Conservation (phyloP, 352 stramenopile genomes). For the Phytophthora melonis region DNA sequence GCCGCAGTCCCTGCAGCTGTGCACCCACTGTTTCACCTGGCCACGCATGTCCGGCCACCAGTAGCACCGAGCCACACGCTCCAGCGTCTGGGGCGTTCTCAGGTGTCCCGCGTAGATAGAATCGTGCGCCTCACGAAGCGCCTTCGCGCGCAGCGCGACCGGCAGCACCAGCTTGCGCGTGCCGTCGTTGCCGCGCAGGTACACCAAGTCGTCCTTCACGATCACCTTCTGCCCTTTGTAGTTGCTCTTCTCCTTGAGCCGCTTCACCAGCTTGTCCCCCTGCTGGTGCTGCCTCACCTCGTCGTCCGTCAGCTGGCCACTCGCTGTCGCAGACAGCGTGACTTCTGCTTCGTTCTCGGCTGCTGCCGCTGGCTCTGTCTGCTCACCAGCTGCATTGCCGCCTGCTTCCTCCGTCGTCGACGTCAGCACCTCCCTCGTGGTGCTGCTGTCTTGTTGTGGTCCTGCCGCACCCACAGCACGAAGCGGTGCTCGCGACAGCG, state of each 20-base stretch:
- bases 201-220: background rate
- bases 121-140: background rate
- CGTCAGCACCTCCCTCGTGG: no score
- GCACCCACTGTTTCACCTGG: no score
- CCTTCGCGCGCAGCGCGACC: background rate
- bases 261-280: background rate
- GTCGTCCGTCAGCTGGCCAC: background rate
- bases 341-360: background rate
- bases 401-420: background rate
- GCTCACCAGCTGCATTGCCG: no score
- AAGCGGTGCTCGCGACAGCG: slow-evolving; percentile 29
- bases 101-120: background rate
- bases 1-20: no score
- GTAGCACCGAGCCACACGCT: no score
- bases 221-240: background rate
- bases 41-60: no score
- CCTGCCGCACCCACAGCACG: background rate
- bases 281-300: background rate
- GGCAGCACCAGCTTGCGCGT: background rate
- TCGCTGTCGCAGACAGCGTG: no score
- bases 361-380: no score
- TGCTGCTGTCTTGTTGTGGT: background rate
- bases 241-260: background rate
- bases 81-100: background rate
- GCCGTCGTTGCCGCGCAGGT: background rate